phyloP scores from a whole-genome alignment of 1,284 basidiomycete genomes.

The Rhodotorula sp. region DNA sequence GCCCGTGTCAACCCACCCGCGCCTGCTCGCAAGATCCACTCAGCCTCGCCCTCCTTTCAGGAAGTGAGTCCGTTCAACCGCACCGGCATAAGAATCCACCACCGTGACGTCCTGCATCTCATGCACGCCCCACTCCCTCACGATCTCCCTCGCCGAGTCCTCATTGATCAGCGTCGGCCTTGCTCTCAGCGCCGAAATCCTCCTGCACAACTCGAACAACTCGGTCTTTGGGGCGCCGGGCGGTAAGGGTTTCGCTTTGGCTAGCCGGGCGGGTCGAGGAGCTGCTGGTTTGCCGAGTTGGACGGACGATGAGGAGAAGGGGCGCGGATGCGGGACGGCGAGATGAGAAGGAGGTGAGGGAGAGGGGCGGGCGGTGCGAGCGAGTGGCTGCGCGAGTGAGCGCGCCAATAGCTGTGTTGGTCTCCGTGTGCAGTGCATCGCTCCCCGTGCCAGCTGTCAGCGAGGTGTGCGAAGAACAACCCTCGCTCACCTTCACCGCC shows the following conservation, averaged over 20 bases:
- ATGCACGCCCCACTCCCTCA: constrained; percentile 36
- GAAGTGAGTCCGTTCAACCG: neutral
- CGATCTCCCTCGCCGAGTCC: constrained; percentile 28
- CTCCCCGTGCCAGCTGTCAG: neutral
- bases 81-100: constrained; percentile 33
- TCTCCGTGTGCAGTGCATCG: neutral
- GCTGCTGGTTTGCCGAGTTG: neutral
- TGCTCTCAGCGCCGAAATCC: constrained; percentile 14
- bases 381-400: neutral
- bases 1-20: constrained; percentile 31
- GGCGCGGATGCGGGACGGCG: too few species aligned
- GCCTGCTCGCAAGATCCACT: neutral
- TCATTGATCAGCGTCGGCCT: constrained; percentile 35
- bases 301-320: neutral
- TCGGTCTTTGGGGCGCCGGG: constrained; percentile 11
- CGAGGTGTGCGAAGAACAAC: too few species aligned
- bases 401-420: neutral
- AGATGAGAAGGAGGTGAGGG: neutral
- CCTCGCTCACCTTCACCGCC: neutral
- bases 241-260: neutral
- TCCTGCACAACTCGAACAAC: constrained; percentile 3
- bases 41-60: neutral
- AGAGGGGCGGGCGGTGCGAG: neutral
- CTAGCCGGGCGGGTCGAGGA: neutral
- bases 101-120: constrained; percentile 33